phyloP scores from a whole-genome alignment of 192 early-diverging fungal genomes.

The Coemansia sp. region DNA sequence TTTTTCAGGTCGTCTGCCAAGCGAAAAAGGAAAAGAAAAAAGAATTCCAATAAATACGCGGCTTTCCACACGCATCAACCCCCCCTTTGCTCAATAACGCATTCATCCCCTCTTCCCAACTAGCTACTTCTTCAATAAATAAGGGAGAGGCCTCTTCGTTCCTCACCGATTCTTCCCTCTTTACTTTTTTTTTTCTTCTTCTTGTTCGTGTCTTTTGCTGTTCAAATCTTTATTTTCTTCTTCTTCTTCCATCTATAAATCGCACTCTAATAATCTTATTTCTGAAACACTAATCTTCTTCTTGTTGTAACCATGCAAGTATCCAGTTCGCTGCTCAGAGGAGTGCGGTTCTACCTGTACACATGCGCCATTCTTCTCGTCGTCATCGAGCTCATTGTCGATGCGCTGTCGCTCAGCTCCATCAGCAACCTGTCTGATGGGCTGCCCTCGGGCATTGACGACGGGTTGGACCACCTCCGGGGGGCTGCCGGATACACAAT shows the following conservation, averaged over 20 bases:
- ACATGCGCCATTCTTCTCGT: constrained; percentile 22
- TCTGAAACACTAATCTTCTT: not conserved
- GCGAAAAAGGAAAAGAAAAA: not conserved
- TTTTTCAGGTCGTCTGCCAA: not conserved
- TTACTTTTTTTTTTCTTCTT: constrained; percentile 5
- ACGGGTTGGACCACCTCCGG: not conserved
- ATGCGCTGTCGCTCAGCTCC: constrained; percentile 32
- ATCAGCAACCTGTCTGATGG: constrained; percentile 5
- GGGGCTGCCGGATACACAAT: constrained; percentile 49
- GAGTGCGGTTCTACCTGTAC: constrained; percentile 42
- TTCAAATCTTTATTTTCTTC: not conserved
- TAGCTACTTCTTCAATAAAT: too few species aligned
- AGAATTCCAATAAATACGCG: not conserved
- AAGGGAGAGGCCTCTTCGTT: too few species aligned
- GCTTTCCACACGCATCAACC: not conserved
- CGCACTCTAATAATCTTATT: constrained; percentile 1
- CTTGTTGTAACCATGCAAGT: constrained; percentile 1
- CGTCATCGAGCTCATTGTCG: constrained; percentile 43
- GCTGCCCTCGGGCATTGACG: not conserved
- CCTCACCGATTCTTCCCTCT: not conserved
- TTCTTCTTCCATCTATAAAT: not conserved
- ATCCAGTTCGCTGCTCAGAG: constrained; percentile 13
- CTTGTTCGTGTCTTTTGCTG: constrained; percentile 5
- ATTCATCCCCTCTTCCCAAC: too few species aligned
- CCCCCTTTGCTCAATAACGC: not conserved